phyloP scores from a whole-genome alignment of 73 alveolate genomes.

The Tetrahymena borealis region DNA sequence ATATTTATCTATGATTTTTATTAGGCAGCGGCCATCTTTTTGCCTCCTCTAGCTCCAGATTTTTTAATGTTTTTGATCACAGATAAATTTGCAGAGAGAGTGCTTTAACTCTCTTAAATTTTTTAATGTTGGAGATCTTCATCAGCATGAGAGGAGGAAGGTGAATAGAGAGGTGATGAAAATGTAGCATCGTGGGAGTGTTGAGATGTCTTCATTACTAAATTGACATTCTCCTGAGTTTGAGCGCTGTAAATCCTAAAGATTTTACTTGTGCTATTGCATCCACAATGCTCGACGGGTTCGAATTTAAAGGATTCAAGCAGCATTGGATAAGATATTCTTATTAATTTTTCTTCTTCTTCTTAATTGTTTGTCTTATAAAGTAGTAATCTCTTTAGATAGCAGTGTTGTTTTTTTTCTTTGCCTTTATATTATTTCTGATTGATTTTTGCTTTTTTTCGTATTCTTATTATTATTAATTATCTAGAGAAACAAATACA shows the following conservation, averaged over 20 bases:
- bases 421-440: slow-evolving; percentile 1
- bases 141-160: not conserved
- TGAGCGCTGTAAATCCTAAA: not conserved
- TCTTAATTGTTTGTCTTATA: not conserved
- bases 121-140: not conserved
- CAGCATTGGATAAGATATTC: not conserved
- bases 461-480: not conserved
- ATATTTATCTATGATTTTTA: not conserved
- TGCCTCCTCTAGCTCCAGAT: not conserved
- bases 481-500: not conserved
- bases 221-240: not conserved
- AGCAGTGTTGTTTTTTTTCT: not conserved
- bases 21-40: not conserved
- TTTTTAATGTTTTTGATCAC: not conserved
- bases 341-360: not conserved
- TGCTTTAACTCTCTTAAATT: not conserved
- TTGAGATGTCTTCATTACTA: not conserved
- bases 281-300: not conserved
- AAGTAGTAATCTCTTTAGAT: not conserved
- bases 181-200: not conserved
- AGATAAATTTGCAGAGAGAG: not conserved
- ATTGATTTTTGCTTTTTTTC: not conserved
- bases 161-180: not conserved
- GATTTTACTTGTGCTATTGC: not conserved
- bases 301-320: not conserved